These are phyloP conservation scores for Erysimum cheiranthoides DNA, from an alignment of 345 rosid species.

Conservation along the genomic window DNA sequence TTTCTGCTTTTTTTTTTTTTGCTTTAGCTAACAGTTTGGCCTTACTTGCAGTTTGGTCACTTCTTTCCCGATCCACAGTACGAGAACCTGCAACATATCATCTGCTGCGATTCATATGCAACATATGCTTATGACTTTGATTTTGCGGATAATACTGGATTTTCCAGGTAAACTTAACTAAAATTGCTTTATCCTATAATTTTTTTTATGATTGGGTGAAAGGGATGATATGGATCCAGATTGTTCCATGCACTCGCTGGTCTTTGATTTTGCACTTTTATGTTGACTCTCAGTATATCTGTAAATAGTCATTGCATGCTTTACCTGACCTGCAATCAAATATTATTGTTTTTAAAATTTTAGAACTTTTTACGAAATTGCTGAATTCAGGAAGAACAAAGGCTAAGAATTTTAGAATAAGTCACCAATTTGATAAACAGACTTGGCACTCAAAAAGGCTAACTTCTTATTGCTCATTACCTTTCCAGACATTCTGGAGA, in stretches of 20 bases:
- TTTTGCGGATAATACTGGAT: constrained; percentile 73
- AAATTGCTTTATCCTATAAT: constrained; percentile 2
- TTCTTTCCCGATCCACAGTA: constrained; percentile 98
- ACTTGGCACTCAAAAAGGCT: constrained; percentile 7
- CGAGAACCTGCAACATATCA: constrained; percentile 96
- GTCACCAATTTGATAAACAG: constrained; percentile 10
- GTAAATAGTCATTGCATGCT: background rate
- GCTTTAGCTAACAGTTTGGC: constrained; percentile 31
- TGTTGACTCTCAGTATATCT: background rate
- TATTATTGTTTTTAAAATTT: background rate
- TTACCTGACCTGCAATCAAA: constrained; percentile 10
- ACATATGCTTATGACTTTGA: constrained; percentile 98
- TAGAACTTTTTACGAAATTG: background rate
- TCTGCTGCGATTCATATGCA: constrained; percentile 95
- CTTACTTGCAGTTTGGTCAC: constrained; percentile 87
- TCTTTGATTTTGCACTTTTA: constrained; percentile 10
- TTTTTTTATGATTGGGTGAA: constrained; percentile 2
- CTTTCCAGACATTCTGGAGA: constrained; percentile 74
- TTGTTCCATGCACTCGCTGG: background rate
- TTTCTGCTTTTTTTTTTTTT: background rate
- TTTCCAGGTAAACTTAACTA: constrained; percentile 68
- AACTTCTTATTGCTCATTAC: constrained; percentile 18
- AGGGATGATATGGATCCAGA: constrained; percentile 9
- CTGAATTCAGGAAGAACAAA: constrained; percentile 2
- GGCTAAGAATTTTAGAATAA: constrained; percentile 3